Evolutionary conservation across 139 green algal genomes (phyloP).

Genomic region (Chlamydomonas sphaeroides): DNA sequence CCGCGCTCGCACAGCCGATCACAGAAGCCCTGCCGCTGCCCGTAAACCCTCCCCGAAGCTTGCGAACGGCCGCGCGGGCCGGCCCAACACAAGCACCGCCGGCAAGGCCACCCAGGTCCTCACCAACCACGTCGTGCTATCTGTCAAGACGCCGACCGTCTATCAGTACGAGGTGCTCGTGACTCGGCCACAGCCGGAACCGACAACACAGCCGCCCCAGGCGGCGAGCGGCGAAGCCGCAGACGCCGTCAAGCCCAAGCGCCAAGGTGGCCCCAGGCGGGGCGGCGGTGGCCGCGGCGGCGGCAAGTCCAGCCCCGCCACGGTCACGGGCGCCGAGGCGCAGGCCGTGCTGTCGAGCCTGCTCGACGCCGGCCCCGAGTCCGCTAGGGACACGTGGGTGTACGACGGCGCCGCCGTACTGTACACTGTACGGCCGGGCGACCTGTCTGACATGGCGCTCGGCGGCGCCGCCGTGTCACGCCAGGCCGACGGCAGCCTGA

Average conservation of each 20-base stretch:
- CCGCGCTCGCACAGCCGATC: too few relatives aligned
- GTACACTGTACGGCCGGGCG: neutral
- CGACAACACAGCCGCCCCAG: neutral
- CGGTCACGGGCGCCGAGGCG: neutral
- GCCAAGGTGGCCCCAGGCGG: too few relatives aligned
- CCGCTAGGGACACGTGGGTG: neutral
- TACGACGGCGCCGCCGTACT: neutral
- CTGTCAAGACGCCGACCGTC: neutral
- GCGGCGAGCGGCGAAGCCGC: too few relatives aligned
- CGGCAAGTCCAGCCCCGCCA: neutral
- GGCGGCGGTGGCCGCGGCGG: neutral
- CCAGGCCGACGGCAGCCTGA: too few relatives aligned
- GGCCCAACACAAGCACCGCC: neutral
- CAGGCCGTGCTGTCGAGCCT: constrained; percentile 2
- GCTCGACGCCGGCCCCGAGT: neutral
- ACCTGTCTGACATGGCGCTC: too few relatives aligned
- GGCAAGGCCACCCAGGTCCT: neutral
- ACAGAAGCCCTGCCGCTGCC: too few relatives aligned
- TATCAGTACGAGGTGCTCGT: constrained; percentile 6
- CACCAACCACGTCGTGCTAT: constrained; percentile 9
- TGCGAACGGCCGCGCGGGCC: neutral
- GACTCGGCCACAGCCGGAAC: neutral
- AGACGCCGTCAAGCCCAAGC: neutral
- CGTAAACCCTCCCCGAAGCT: neutral
- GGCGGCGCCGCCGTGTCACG: too few relatives aligned